A percentile compares a stretch with the other conserved stretches of the same genome.
phyloP scores from a whole-genome alignment of 352 stramenopile species.

The Pythium scleroteichum region DNA sequence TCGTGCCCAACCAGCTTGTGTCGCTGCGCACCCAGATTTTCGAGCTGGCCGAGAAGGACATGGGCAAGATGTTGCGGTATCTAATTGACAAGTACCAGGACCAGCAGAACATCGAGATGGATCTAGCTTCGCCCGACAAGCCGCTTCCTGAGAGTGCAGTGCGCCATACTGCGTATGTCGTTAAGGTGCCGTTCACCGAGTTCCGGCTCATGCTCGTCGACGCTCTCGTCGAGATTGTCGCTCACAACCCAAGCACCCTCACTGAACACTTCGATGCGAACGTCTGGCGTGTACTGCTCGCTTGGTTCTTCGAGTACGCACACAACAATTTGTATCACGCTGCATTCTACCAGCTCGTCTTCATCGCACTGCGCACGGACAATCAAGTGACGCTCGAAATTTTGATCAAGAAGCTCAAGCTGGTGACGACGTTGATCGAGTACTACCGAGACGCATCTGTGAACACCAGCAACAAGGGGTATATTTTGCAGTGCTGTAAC shows the following conservation, averaged over 20 bases:
- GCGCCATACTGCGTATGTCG: constrained; percentile 86
- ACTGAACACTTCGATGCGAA: constrained; percentile 75
- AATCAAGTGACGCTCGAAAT: constrained; percentile 80
- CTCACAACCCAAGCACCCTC: constrained; percentile 73
- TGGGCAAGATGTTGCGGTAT: constrained; percentile 70
- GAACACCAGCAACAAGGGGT: constrained; percentile 80
- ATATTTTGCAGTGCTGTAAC: constrained; percentile 90
- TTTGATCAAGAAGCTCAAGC: constrained; percentile 86
- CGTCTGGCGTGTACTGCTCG: constrained; percentile 85
- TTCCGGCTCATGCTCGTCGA: constrained; percentile 86
- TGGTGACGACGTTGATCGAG: constrained; percentile 84
- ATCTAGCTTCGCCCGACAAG: constrained; percentile 47
- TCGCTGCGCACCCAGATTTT: constrained; percentile 76
- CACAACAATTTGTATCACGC: constrained; percentile 92
- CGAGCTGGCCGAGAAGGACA: constrained; percentile 56
- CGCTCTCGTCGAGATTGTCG: constrained; percentile 81
- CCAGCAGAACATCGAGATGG: constrained; percentile 81
- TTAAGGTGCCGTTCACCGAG: constrained; percentile 89
- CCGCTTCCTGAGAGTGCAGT: constrained; percentile 65
- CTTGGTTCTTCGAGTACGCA: constrained; percentile 91
- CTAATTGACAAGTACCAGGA: constrained; percentile 76
- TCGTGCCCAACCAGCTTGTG: constrained; percentile 80
- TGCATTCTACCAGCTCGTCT: constrained; percentile 89
- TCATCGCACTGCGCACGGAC: constrained; percentile 85
- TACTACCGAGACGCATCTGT: constrained; percentile 67